phyloP scores from a whole-genome alignment of 192 early-diverging fungal species.

The Oehlia diaphana region DNA sequence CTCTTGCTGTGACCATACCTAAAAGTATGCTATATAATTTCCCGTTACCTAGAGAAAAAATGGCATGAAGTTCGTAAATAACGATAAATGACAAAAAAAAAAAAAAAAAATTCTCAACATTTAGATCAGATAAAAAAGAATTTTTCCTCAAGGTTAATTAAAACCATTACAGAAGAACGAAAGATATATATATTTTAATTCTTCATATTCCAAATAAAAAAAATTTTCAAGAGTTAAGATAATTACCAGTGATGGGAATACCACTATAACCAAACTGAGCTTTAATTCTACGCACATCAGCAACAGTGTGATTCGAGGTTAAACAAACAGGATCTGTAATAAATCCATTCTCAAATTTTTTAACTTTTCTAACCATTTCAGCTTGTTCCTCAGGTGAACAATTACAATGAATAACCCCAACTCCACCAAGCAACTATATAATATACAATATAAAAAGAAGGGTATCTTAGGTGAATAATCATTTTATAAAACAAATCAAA shows the following conservation, averaged over 20 bases:
- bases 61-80: too few relatives aligned
- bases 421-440: constrained; percentile 75
- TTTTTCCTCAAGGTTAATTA: constrained; percentile 36
- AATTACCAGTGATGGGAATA: constrained; percentile 88
- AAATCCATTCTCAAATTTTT: constrained; percentile 98
- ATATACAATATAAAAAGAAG: not conserved
- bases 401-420: constrained; percentile 99
- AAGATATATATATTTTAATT: constrained; percentile 35
- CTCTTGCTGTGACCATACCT: constrained; percentile 95
- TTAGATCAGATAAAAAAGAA: constrained; percentile 25
- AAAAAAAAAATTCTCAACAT: not conserved
- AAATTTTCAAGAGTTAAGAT: not conserved
- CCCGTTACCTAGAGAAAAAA: constrained; percentile 62
- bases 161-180: constrained; percentile 47
- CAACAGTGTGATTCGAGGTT: constrained; percentile 77
- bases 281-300: constrained; percentile 88
- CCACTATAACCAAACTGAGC: constrained; percentile 88
- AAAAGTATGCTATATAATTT: constrained; percentile 86
- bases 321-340: constrained; percentile 93
- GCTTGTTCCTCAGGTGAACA: constrained; percentile 94
- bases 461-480: not conserved
- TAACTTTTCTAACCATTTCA: constrained; percentile 97
- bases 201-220: constrained; percentile 11
- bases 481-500: not conserved
- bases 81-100: not conserved